Conservation (phyloP, 331 rosid species). For the Rosa hybrid region DNA sequence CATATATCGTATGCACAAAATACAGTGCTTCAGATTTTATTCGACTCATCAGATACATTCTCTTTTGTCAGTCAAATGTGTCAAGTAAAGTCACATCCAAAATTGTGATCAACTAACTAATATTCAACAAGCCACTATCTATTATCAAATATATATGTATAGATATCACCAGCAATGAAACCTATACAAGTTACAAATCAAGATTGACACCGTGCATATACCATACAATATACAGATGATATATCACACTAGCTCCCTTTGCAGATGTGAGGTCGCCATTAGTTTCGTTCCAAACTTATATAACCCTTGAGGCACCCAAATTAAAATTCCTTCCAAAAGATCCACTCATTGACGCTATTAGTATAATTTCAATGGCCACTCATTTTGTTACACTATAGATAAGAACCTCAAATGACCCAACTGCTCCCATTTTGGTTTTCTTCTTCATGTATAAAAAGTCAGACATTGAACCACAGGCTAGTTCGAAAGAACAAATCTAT, state of each 20-base stretch:
- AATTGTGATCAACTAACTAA: constrained; percentile 7
- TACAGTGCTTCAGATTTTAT: constrained; percentile 3
- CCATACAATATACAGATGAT: background rate
- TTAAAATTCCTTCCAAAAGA: constrained; percentile 19
- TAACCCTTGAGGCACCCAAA: constrained; percentile 22
- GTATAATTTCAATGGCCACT: constrained; percentile 10
- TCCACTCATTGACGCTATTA: constrained; percentile 21
- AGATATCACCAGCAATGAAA: background rate
- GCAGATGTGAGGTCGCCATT: constrained; percentile 21
- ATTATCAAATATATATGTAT: background rate
- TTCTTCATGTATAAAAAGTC: background rate
- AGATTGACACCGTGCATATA: background rate
- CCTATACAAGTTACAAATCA: constrained; percentile 9
- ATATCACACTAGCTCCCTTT: background rate
- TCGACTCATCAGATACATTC: constrained; percentile 4
- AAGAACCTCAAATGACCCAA: constrained; percentile 25
- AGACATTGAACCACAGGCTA: constrained; percentile 19
- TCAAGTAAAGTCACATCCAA: background rate
- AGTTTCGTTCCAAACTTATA: constrained; percentile 21
- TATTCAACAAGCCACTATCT: constrained; percentile 9
- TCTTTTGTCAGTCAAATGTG: background rate
- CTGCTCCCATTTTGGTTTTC: constrained; percentile 16
- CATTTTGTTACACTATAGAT: background rate
- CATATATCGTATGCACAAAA: background rate
- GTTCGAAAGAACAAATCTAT: constrained; percentile 25